Evolutionary conservation across 2,329 filamentous ascomycete species (phyloP), one percentile per base, ranked within the genome.

Genomic region (Calonectria honghensis): DNA sequence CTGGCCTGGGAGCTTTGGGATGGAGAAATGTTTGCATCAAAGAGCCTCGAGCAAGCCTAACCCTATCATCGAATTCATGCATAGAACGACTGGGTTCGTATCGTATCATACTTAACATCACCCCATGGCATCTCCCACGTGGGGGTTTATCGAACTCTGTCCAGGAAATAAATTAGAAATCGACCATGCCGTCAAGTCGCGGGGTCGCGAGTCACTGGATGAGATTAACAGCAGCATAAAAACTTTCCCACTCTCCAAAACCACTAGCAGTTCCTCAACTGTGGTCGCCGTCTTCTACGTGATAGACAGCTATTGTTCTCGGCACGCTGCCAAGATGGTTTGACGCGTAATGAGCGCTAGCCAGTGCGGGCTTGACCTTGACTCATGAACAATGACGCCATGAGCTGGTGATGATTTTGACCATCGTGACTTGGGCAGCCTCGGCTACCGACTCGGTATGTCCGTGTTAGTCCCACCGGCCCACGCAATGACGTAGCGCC

Each of bases 311-410:
- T 3, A 6, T 16, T 16, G 3, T 41, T 16, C 7, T 61, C 37
- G 57, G 35, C 57, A 61, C 13, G 2, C n/a, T 20, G 18, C 11
- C 37, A 39, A 39, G 35, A 37, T 6, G 20, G 3, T 27, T 27
- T 61, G 57, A 61, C 35, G 35, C 57, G 57, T 61, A 61, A 61
- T 27, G 27, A 13, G 11, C n/a, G 20, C 45, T 20, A 10, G 29
- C 9, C 16, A 32, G 13, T 27, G 35, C 11, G n/a, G 29, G 1
- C 24, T 13, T 13, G 10, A 48, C 20, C 45, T 27, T 61, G n/a
- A 35, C 13, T 61, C n/a, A 24, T 27, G 35, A 41, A 11, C 57
- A 24, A 61, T 61, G 57, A 61, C 13, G 57, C 24, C 57, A 61
- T 61, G n/a, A 54, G 18, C 57, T 61, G 35, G 54, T 24, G 1